Evolutionary conservation across 1,139 yeast genomes (phyloP).

Genomic region (Diutina catenulata): DNA sequence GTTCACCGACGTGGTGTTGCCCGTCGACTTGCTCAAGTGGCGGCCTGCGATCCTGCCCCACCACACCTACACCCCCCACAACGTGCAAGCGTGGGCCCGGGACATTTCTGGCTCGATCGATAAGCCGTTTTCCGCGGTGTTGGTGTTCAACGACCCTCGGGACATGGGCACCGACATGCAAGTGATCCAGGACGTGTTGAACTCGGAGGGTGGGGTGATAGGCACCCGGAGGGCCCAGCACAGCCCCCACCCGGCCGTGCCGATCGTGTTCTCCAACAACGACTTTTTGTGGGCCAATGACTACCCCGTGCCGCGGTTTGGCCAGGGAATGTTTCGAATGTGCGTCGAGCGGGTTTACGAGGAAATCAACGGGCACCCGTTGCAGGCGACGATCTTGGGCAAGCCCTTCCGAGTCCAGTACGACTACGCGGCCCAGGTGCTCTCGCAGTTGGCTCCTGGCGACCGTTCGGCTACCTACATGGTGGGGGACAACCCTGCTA

Average conservation of each 20-base stretch:
- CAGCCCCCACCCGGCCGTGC: slow-evolving; percentile 44
- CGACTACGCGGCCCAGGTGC: slow-evolving; percentile 52
- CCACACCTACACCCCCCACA: slow-evolving; percentile 38
- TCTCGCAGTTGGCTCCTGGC: slow-evolving; percentile 13
- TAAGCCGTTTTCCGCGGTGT: slow-evolving; percentile 59
- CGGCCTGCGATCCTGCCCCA: slow-evolving; percentile 65
- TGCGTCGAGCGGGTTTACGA: slow-evolving; percentile 53
- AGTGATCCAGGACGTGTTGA: slow-evolving; percentile 59
- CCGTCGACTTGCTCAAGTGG: slow-evolving; percentile 54
- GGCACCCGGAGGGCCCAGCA: slow-evolving; percentile 43
- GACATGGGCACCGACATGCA: slow-evolving; percentile 86
- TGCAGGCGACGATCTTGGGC: slow-evolving; percentile 60
- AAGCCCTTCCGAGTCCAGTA: slow-evolving; percentile 77
- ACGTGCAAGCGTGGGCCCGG: slow-evolving; percentile 35
- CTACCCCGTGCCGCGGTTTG: slow-evolving; percentile 69
- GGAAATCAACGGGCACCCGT: slow-evolving; percentile 34
- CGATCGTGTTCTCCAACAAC: slow-evolving; percentile 76
- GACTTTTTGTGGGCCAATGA: slow-evolving; percentile 91
- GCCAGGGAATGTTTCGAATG: slow-evolving; percentile 82
- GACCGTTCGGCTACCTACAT: slow-evolving; percentile 46
- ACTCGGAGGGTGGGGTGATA: slow-evolving; percentile 49
- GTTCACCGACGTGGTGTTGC: slow-evolving; percentile 64
- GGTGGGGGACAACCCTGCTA: slow-evolving; percentile 95
- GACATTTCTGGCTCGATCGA: slow-evolving; percentile 11
- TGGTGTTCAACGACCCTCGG: slow-evolving; percentile 85